Percentiles rank a stretch among this genome's conserved stretches.
phyloP scores from a whole-genome alignment of 495 filamentous ascomycete genomes.

The Margaritispora aquatica region DNA sequence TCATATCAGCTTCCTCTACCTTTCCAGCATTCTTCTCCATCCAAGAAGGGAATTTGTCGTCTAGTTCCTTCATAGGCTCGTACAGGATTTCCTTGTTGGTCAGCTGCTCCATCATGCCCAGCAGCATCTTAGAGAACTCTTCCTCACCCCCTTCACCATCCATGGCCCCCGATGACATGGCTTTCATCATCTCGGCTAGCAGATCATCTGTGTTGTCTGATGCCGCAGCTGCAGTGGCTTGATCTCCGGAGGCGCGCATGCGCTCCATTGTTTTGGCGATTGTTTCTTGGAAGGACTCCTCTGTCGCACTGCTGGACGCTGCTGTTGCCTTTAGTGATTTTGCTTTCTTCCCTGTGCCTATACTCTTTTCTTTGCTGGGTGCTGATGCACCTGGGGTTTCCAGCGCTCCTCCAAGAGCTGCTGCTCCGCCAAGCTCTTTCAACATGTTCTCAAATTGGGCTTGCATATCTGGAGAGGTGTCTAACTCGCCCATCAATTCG shows the following conservation, averaged over 20 bases:
- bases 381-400: constrained; percentile 10
- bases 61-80: constrained; percentile 95
- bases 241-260: constrained; percentile 79
- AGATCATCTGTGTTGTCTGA: constrained; percentile 69
- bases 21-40: constrained; percentile 67
- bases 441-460: constrained; percentile 83
- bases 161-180: constrained; percentile 60
- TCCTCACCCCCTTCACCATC: constrained; percentile 67
- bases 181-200: constrained; percentile 77
- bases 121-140: constrained; percentile 84
- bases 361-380: constrained; percentile 18
- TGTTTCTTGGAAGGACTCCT: constrained; percentile 79
- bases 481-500: constrained; percentile 64
- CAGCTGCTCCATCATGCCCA: constrained; percentile 97
- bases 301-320: constrained; percentile 27
- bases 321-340: constrained; percentile 20
- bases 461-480: constrained; percentile 70
- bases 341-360: constrained; percentile 15
- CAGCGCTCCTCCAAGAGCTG: constrained; percentile 25
- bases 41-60: constrained; percentile 88
- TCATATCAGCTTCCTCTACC: constrained; percentile 60
- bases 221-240: constrained; percentile 70
- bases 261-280: constrained; percentile 89
- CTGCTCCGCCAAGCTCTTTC: constrained; percentile 60
- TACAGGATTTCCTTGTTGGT: constrained; percentile 98